Conservation (phyloP, 257 asterid species). For the Capsicum pubescens region DNA sequence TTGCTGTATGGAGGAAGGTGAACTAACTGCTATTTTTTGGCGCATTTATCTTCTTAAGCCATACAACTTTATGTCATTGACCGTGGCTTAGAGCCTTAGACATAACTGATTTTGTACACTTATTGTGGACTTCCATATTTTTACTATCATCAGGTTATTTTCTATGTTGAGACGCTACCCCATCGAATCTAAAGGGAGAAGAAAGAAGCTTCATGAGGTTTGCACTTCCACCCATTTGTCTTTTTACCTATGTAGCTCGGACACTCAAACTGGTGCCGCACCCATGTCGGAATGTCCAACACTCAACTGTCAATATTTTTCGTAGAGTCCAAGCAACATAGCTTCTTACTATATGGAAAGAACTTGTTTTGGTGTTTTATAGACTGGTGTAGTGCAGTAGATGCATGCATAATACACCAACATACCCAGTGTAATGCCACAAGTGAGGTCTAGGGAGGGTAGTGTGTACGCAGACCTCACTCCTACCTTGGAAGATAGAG, state of each 20-base stretch:
- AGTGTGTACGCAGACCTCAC: too few relatives aligned
- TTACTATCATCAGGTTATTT: slow-evolving; percentile 62
- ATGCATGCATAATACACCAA: not conserved
- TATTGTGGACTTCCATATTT: slow-evolving; percentile 20
- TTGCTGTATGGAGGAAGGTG: slow-evolving; percentile 95
- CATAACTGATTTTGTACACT: not conserved
- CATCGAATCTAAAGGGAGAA: slow-evolving; percentile 93
- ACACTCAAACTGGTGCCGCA: too few relatives aligned
- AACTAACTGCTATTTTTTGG: slow-evolving; percentile 19
- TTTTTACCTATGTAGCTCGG: not conserved
- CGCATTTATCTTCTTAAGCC: slow-evolving; percentile 3
- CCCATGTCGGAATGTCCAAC: too few relatives aligned
- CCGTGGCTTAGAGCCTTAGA: not conserved
- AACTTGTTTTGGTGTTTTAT: not conserved
- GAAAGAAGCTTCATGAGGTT: slow-evolving; percentile 74
- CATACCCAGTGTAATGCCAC: too few relatives aligned
- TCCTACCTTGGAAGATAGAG: too few relatives aligned
- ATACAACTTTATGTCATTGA: not conserved
- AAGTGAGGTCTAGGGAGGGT: too few relatives aligned
- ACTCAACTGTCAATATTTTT: too few relatives aligned
- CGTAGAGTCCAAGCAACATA: too few relatives aligned
- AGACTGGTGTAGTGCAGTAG: not conserved
- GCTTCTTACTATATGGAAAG: not conserved
- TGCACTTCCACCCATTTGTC: not conserved
- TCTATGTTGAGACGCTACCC: slow-evolving; percentile 88